Evolutionary conservation across 441 rosid genomes (phyloP).

Genomic region (Populus hybrid): DNA sequence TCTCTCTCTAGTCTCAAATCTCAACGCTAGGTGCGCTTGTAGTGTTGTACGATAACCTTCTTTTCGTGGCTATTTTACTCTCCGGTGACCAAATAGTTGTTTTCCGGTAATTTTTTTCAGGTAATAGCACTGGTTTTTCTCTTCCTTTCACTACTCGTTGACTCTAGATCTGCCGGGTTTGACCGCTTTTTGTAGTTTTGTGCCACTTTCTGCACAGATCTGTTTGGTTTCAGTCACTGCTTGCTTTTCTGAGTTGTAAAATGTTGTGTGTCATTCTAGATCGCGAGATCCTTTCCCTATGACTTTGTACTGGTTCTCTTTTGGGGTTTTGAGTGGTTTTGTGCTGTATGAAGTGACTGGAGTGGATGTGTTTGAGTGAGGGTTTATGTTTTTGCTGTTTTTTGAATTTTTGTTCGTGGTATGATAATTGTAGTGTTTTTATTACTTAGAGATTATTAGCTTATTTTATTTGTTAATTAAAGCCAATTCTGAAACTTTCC

Average conservation of each 20-base stretch:
- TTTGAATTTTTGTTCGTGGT: neutral
- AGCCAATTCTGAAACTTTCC: neutral
- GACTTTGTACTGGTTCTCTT: neutral
- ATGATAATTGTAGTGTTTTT: neutral
- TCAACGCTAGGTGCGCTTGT: neutral
- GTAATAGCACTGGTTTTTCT: neutral
- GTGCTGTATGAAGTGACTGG: neutral
- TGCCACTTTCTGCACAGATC: conserved; percentile 13
- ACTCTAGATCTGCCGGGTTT: conserved; percentile 10
- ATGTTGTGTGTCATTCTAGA: neutral
- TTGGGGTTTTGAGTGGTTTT: neutral
- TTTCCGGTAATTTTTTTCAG: conserved; percentile 19
- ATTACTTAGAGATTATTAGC: neutral
- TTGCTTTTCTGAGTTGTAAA: neutral
- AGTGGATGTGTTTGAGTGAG: neutral
- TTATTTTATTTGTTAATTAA: neutral
- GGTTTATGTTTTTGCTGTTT: neutral
- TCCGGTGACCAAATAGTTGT: neutral
- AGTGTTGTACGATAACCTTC: neutral
- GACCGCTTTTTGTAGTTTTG: neutral
- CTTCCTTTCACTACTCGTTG: neutral
- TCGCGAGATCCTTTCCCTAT: conserved; percentile 12
- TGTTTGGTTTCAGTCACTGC: conserved; percentile 2
- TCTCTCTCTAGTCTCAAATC: neutral
- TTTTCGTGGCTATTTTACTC: neutral